Conservation (phyloP, 108 stramenopile genomes). For the Stephanodiscus triporus region DNA sequence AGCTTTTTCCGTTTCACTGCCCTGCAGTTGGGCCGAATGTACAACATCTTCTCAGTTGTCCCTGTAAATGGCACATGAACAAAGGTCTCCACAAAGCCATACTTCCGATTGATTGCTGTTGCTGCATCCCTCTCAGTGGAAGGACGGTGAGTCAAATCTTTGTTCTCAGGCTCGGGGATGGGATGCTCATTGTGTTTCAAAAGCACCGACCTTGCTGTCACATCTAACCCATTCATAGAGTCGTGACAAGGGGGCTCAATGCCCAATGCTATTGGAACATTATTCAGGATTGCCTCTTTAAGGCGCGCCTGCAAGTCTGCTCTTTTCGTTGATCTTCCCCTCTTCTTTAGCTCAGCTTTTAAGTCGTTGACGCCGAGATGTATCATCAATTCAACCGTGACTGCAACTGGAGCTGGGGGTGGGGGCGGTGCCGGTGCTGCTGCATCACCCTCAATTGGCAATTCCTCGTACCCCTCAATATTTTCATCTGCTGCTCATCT, state of each 20-base stretch:
- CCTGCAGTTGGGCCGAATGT: no score
- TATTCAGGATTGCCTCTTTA: background rate
- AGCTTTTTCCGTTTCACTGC: no score
- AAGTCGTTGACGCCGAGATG: background rate
- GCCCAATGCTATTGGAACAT: conserved; percentile 1
- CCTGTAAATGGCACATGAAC: no score
- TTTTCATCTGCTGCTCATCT: background rate
- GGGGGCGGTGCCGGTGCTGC: conserved; percentile 3
- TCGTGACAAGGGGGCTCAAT: background rate
- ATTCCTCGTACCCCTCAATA: background rate
- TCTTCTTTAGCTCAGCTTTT: conserved; percentile 12
- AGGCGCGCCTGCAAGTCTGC: conserved; percentile 2
- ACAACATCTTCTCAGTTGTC: no score
- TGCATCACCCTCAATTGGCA: background rate
- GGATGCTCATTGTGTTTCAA: background rate
- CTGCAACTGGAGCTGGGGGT: no score
- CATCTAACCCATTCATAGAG: conserved; percentile 5
- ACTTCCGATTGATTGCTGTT: conserved; percentile 20
- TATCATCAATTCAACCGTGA: background rate
- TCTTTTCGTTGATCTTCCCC: conserved; percentile 6
- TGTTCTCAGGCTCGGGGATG: conserved; percentile 10
- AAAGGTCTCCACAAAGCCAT: background rate
- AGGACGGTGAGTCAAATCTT: conserved; percentile 6
- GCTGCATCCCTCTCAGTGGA: conserved; percentile 20
- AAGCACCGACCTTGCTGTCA: conserved; percentile 11